phyloP scores from a whole-genome alignment of 441 rosid genomes.

The Euphorbia schlechtendalii region DNA sequence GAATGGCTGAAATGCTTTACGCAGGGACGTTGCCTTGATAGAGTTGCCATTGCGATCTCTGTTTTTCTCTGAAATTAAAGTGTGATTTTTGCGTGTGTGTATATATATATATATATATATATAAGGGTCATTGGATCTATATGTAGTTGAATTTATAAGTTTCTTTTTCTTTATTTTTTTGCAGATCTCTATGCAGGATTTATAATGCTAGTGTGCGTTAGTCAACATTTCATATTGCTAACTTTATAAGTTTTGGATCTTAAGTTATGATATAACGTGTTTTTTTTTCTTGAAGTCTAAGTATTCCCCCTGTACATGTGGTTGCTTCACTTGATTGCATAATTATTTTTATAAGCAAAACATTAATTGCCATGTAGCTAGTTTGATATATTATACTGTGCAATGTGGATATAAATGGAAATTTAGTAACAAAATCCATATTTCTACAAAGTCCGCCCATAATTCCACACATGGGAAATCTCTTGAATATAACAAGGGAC shows the following conservation, averaged over 20 bases:
- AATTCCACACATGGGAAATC: too few relatives aligned
- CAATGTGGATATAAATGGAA: too few relatives aligned
- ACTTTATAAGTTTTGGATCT: background rate
- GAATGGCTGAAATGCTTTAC: conserved; percentile 3
- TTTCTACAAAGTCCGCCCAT: too few relatives aligned
- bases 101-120: too few relatives aligned
- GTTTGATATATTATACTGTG: too few relatives aligned
- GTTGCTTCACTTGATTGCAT: background rate
- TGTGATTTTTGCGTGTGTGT: background rate
- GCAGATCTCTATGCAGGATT: background rate
- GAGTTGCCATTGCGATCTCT: background rate
- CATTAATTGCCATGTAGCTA: background rate
- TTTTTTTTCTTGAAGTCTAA: background rate
- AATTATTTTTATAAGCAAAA: background rate
- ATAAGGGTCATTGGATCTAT: background rate
- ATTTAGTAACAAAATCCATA: too few relatives aligned
- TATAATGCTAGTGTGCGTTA: background rate
- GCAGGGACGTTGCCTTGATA: background rate
- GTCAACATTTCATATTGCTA: background rate
- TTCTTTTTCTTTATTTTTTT: background rate
- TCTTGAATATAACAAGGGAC: too few relatives aligned
- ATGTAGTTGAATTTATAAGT: background rate
- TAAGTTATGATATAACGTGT: background rate
- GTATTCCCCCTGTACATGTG: background rate
- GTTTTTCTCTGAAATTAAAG: background rate